Conservation (phyloP, 2,329 filamentous ascomycete genomes). For the Lecanoromycetidae sp. region DNA sequence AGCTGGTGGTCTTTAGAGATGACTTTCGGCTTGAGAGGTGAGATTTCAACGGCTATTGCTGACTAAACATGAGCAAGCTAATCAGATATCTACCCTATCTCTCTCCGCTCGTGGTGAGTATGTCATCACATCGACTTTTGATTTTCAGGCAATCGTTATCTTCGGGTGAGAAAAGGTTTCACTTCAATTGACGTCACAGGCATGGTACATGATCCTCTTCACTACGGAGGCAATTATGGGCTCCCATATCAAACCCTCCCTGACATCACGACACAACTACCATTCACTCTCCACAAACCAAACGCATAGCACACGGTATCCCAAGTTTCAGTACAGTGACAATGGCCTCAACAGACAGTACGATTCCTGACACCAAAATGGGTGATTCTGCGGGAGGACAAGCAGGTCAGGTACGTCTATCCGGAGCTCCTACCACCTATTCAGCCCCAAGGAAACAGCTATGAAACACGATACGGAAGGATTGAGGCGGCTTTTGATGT, state of each 20-base stretch:
- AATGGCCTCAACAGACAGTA: conserved; percentile 12
- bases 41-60: neutral
- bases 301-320: conserved; percentile 25
- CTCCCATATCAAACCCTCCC: conserved; percentile 28
- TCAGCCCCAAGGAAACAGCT: too few relatives aligned
- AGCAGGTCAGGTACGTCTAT: too few relatives aligned
- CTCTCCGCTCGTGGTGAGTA: too few relatives aligned
- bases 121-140: too few relatives aligned
- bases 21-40: too few relatives aligned
- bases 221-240: conserved; percentile 7
- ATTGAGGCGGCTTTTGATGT: too few relatives aligned
- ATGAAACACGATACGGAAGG: too few relatives aligned
- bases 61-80: conserved; percentile 1
- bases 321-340: neutral
- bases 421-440: too few relatives aligned
- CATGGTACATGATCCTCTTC: neutral
- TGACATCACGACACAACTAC: conserved; percentile 40
- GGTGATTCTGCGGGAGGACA: conserved; percentile 9
- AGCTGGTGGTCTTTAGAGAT: too few relatives aligned
- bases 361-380: conserved; percentile 1
- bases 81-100: too few relatives aligned
- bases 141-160: too few relatives aligned
- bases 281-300: conserved; percentile 33
- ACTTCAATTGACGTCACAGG: conserved; percentile 5
- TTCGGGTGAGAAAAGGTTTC: neutral